Evolutionary conservation across 331 rosid genomes (phyloP).

Genomic region (Prunus yedoensis): DNA sequence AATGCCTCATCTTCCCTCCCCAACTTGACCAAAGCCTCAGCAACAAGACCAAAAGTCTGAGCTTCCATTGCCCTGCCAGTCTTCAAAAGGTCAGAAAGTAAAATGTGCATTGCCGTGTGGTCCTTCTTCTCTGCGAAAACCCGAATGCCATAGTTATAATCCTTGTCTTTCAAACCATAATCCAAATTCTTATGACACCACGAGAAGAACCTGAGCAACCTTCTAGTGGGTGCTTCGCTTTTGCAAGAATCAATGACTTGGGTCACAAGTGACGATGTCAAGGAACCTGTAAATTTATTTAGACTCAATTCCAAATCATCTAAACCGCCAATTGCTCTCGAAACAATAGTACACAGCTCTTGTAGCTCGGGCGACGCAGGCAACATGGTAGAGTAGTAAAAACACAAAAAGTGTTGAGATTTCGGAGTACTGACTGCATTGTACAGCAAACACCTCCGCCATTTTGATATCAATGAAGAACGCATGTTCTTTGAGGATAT

Average conservation of each 20-base stretch:
- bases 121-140: conserved; percentile 68
- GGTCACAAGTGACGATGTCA: conserved; percentile 56
- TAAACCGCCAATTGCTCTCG: conserved; percentile 58
- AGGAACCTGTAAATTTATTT: conserved; percentile 31
- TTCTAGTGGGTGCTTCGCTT: conserved; percentile 55
- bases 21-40: conserved; percentile 61
- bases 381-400: conserved; percentile 34
- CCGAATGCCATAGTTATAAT: conserved; percentile 57
- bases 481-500: conserved; percentile 44
- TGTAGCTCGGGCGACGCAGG: conserved; percentile 35
- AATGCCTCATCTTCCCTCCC: conserved; percentile 77
- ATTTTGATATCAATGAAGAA: conserved; percentile 27
- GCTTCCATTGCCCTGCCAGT: conserved; percentile 60
- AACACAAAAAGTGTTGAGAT: conserved; percentile 13
- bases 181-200: conserved; percentile 65
- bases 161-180: conserved; percentile 53
- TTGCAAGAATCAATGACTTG: conserved; percentile 63
- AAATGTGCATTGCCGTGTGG: conserved; percentile 51
- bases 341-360: conserved; percentile 51
- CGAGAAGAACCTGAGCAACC: conserved; percentile 70
- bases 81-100: conserved; percentile 61
- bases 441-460: conserved; percentile 30
- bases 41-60: conserved; percentile 53
- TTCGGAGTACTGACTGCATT: conserved; percentile 15
- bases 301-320: conserved; percentile 69